Conservation (phyloP, 352 stramenopile genomes). For the Phytophthora podocarpi region DNA sequence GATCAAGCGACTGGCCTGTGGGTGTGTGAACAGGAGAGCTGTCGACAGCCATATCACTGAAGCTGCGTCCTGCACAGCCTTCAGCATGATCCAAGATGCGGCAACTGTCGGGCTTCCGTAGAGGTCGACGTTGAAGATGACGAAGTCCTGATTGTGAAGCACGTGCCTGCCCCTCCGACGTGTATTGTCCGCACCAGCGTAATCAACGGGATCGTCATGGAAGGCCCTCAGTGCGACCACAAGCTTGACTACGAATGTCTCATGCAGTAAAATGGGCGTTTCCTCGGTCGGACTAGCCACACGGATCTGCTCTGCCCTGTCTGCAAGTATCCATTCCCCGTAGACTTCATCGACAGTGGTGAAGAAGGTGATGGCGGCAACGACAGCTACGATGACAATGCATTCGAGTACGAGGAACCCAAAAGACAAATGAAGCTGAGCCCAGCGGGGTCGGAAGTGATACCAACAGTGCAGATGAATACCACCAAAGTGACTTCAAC, state of each 20-base stretch:
- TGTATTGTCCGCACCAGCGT: background rate
- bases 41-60: constrained; percentile 3
- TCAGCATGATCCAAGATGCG: background rate
- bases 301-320: background rate
- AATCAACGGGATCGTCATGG: background rate
- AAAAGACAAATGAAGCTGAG: background rate
- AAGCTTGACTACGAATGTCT: background rate
- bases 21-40: background rate
- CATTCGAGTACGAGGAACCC: background rate
- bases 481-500: constrained; percentile 5
- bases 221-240: constrained; percentile 1
- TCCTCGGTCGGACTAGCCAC: background rate
- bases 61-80: background rate
- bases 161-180: background rate
- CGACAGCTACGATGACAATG: background rate
- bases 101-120: background rate
- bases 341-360: background rate
- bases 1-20: too few species aligned
- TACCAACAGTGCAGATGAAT: background rate
- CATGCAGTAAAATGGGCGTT: too few species aligned
- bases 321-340: constrained; percentile 1
- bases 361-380: too few species aligned
- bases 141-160: background rate
- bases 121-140: background rate
- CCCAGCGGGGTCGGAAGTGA: background rate